Base-by-base conservation (phyloP, 257 asterid species). In the Knoxia roxburghii region DNA sequence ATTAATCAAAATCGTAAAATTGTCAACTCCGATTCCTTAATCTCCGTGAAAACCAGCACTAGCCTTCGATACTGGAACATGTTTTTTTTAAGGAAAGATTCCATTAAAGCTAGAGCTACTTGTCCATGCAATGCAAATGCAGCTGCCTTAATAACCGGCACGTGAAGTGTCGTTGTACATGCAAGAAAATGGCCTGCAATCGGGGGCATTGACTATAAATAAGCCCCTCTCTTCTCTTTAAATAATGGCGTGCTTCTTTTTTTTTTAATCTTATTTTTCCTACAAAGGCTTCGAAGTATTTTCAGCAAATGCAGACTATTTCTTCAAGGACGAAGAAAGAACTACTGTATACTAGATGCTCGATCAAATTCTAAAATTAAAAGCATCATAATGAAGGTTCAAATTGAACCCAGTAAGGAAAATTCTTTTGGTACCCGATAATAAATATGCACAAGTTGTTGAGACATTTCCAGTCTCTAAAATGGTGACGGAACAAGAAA, bases 151-250 rank as follows among this genome's bases (percentile, higher is more conserved):
- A 65, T 72, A 49, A 51, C 57, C 55, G 73, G 30, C 80, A 76
- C 71, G 77, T 72, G 74, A 76, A 43, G 23, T 33, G 37, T 24
- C 12, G 46, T 54, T 35, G 45, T 60, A 29, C 71, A 62, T 53
- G 74, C 70, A 74, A 70, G 77, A 72, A 69, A 67, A 67, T 71
- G 70, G 52, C 41, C 65, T 67, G 62, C 52, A 46, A 23, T 55
- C n/a, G 2, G 52, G 2, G 52, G 70, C 69, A 41, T 72, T 68
- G 60, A 76, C 76, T 35, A 17, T 68, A 24, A 56, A 24, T n/a
- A n/a, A n/a, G n/a, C n/a, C 41, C 41, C 9, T 37, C 9, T 37
- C 41, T 37, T n/a, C n/a, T n/a, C n/a, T n/a, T n/a, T n/a, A n/a
- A n/a, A n/a, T n/a, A n/a, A n/a, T n/a, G n/a, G n/a, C n/a, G n/a